A percentile compares a stretch with the other conserved stretches of the same genome.
phyloP scores from a whole-genome alignment of 306 rosid genomes.

The Echinosophora koreensis region DNA sequence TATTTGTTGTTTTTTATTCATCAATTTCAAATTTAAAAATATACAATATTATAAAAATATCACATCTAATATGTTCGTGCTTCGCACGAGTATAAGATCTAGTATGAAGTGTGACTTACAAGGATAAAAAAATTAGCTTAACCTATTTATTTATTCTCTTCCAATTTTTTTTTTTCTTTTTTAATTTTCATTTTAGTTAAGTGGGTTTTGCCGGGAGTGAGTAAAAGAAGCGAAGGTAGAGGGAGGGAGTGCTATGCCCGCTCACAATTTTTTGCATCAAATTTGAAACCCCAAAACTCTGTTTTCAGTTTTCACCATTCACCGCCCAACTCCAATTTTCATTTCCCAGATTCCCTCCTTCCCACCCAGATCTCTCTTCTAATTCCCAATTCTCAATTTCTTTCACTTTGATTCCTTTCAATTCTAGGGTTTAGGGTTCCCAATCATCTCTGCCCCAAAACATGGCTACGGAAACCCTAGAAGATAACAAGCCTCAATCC shows the following conservation, averaged over 20 bases:
- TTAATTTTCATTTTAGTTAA: background rate
- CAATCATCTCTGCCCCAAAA: background rate
- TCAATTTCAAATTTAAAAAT: no score
- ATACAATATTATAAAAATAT: no score
- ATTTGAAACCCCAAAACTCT: conserved; percentile 50
- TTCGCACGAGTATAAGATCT: no score
- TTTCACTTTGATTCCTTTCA: conserved; percentile 1
- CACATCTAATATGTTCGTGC: no score
- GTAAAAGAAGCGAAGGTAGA: background rate
- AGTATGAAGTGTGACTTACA: no score
- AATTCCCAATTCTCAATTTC: conserved; percentile 22
- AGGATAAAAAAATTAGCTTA: no score
- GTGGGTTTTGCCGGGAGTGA: conserved; percentile 47
- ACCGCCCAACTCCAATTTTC: conserved; percentile 49
- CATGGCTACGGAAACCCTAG: conserved; percentile 86
- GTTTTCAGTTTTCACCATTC: background rate
- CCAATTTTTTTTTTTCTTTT: background rate
- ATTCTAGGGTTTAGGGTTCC: conserved; percentile 60
- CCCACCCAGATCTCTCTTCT: background rate
- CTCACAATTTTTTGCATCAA: conserved; percentile 63
- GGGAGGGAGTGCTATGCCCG: conserved; percentile 43
- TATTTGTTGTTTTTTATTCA: no score
- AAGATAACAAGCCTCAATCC: conserved; percentile 58
- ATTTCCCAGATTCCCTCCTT: conserved; percentile 22
- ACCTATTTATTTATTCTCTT: background rate